phyloP scores from a whole-genome alignment of 768 basidiomycete genomes.

The Lenzites betulinus region DNA sequence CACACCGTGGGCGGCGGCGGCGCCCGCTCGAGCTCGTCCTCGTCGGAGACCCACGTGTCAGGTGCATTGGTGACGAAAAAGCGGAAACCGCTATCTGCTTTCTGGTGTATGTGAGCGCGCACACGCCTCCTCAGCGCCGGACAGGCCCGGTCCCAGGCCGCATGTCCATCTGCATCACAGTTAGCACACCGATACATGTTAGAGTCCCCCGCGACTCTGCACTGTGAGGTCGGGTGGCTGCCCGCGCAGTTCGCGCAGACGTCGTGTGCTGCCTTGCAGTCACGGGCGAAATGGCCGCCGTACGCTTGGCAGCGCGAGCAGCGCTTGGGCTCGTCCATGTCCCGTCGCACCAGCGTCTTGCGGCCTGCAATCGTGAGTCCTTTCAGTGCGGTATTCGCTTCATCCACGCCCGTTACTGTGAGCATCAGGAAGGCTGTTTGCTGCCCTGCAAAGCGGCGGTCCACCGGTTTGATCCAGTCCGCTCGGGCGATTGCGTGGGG shows the following conservation, averaged over 20 bases:
- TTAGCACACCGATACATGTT: constrained; percentile 25
- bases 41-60: not conserved
- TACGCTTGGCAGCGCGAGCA: not conserved
- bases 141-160: constrained; percentile 31
- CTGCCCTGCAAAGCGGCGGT: constrained; percentile 21
- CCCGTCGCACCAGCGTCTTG: not conserved
- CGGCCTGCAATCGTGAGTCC: not conserved
- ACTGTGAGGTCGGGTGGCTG: not conserved
- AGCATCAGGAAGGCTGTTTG: constrained; percentile 28
- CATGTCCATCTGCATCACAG: constrained; percentile 31
- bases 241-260: not conserved
- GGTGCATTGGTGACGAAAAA: constrained; percentile 9
- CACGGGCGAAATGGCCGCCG: not conserved
- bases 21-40: not conserved
- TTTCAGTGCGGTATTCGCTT: constrained; percentile 27
- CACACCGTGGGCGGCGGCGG: not conserved
- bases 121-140: not conserved
- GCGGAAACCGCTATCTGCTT: constrained; percentile 5
- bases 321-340: not conserved
- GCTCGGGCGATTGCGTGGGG: not conserved
- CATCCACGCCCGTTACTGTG: constrained; percentile 15
- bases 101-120: not conserved
- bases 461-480: constrained; percentile 31
- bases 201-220: not conserved
- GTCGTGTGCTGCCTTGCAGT: not conserved